Base-by-base conservation (phyloP, 306 rosid genomes). In the Luffa acutangula region DNA sequence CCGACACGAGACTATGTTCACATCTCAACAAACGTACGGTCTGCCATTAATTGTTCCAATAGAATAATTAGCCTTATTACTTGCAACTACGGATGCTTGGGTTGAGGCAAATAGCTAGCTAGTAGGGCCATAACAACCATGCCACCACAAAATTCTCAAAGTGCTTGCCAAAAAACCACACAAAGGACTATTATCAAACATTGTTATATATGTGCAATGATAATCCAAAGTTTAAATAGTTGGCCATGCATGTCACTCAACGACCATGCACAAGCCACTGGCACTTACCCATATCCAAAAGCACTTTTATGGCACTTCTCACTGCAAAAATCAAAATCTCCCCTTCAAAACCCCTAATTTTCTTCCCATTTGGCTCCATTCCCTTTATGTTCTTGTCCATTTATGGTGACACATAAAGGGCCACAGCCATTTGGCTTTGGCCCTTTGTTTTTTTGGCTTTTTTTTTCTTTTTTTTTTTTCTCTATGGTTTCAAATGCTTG, bases 201-300 rank as follows among this genome's bases (percentile, higher is more conserved):
- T 12, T 12, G 41, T 64, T 11, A 17, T n/a, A n/a, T n/a, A n/a
- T 34, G 41, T 34, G 71, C 71, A 34, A 33, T 25, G 2, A 53
- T 53, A 17, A 62, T 58, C 4, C 36, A 21, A 58, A 18, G 21
- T 58, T 33, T 34, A 64, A 20, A 43, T 20, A 21, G 58, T 33
- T 39, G 78, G 78, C 48, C 78, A 74, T 74, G 79, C 79, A 76
- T 76, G 79, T 56, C 53, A 57, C 67, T 57, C 21, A 76, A 39
- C 79, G 14, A 76, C 67, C 79, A 39, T 39, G 79, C 79, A 76
- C 41, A 15, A 54, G 36, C 37, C 53, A n/a, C 53, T 76, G 79
- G 13, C n/a, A 39, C 39, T 4, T 4, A 11, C 53, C 53, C 51
- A 9, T 45, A 37, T 39, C 36, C 79, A 51, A 53, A 72, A 46